Percentiles rank a stretch among this genome's conserved stretches.
Conservation (phyloP, 2,329 filamentous ascomycete genomes). For the Penicillium sp. region DNA sequence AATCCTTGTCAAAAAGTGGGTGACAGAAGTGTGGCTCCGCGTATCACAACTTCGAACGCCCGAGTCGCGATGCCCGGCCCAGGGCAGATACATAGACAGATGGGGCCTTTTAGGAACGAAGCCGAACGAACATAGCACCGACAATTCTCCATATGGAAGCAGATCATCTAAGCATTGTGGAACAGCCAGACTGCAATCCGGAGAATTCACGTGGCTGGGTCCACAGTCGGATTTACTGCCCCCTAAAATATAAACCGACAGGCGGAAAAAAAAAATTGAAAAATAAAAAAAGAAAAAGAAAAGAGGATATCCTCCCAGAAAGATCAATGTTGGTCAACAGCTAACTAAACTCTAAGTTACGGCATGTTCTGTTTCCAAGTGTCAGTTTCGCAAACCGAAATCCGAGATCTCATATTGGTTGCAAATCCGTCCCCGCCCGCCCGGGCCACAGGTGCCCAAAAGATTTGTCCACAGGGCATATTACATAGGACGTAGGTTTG, state of each 20-base stretch:
- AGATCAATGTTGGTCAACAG: neutral
- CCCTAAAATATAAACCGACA: no score
- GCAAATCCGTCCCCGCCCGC: neutral
- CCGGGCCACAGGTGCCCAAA: neutral
- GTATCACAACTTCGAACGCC: slow-evolving; percentile 13
- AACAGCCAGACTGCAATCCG: slow-evolving; percentile 1
- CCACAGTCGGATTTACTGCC: neutral
- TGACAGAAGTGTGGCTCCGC: slow-evolving; percentile 8
- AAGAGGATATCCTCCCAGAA: no score
- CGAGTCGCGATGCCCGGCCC: neutral
- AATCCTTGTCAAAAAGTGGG: neutral
- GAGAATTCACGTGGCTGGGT: slow-evolving; percentile 20
- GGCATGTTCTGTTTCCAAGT: neutral
- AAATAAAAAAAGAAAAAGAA: no score
- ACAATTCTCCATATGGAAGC: slow-evolving; percentile 17
- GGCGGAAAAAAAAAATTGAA: no score
- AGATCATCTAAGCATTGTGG: slow-evolving; percentile 12
- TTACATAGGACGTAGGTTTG: neutral
- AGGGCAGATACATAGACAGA: neutral
- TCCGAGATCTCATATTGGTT: neutral
- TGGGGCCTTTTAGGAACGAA: neutral
- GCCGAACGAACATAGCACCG: slow-evolving; percentile 10
- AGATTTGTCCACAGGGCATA: no score
- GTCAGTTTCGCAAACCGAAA: neutral
- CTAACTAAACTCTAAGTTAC: neutral